Conservation (phyloP, 257 asterid genomes). For the Galeopsis tetrahit region DNA sequence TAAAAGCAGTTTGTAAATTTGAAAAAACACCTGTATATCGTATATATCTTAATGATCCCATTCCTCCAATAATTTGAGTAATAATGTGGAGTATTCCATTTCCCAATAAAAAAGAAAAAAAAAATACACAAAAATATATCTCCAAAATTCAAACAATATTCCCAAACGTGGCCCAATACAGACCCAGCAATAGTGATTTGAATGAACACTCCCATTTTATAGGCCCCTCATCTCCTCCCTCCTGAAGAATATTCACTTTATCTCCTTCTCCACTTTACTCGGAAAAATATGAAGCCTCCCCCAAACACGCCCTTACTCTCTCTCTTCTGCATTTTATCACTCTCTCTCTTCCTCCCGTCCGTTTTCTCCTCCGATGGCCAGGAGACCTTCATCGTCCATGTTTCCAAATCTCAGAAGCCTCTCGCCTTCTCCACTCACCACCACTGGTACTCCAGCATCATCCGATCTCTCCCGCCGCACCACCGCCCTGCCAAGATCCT, state of each 20-base stretch:
- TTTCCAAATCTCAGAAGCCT: conserved; percentile 68
- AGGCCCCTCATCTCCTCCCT: background rate
- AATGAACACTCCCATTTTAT: conserved; percentile 27
- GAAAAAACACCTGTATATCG: too few relatives aligned
- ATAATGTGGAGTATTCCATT: too few relatives aligned
- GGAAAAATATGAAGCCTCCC: conserved; percentile 36
- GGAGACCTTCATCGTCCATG: conserved; percentile 81
- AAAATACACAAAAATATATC: too few relatives aligned
- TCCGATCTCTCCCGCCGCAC: conserved; percentile 62
- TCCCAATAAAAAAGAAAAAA: too few relatives aligned
- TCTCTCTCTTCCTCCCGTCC: conserved; percentile 39
- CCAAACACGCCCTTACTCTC: conserved; percentile 37
- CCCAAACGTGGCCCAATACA: conserved; percentile 40
- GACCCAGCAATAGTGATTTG: conserved; percentile 14
- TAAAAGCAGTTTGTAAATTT: too few relatives aligned
- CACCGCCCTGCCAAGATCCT: conserved; percentile 60
- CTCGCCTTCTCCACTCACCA: conserved; percentile 64
- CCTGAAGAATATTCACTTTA: conserved; percentile 28
- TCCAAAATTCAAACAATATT: background rate
- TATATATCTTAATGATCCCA: too few relatives aligned
- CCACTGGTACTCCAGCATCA: conserved; percentile 75
- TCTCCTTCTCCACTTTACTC: conserved; percentile 12
- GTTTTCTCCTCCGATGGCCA: conserved; percentile 47
- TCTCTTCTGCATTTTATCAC: conserved; percentile 35
- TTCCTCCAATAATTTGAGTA: too few relatives aligned